A percentile compares a stretch with the other conserved stretches of the same genome.
These are phyloP conservation scores for Saccharomycopsis schoenii DNA, from an alignment of 805 yeast species.

Conservation along the genomic window DNA sequence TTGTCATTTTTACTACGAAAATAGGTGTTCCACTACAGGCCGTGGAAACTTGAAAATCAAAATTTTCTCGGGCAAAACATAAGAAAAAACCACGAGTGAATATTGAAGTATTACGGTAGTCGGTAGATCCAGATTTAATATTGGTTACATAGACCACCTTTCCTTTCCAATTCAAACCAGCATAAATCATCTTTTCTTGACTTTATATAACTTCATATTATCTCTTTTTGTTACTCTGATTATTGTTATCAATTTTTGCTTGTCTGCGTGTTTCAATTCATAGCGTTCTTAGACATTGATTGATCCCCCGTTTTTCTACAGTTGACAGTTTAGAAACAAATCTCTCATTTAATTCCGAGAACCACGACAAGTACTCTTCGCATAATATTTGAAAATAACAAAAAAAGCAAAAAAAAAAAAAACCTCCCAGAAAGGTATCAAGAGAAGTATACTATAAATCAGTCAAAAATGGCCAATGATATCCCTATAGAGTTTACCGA, in stretches of 20 bases:
- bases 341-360: background rate
- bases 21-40: too few relatives aligned
- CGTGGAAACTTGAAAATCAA: background rate
- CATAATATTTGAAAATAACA: background rate
- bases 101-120: background rate
- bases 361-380: background rate
- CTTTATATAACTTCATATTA: background rate
- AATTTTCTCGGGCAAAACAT: background rate
- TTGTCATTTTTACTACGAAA: background rate
- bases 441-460: background rate
- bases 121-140: background rate
- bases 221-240: too few relatives aligned
- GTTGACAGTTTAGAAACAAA: background rate
- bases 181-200: background rate
- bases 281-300: background rate
- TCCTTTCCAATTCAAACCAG: too few relatives aligned
- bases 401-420: too few relatives aligned
- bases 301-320: background rate
- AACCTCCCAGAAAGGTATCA: too few relatives aligned
- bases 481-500: slow-evolving; percentile 97
- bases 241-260: background rate
- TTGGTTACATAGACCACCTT: background rate
- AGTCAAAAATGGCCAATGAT: slow-evolving; percentile 30
- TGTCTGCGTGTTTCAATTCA: background rate
- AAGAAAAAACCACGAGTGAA: background rate